These are phyloP conservation scores for Trypanosoma avium DNA, from an alignment of 208 protist species.

Conservation along the genomic window DNA sequence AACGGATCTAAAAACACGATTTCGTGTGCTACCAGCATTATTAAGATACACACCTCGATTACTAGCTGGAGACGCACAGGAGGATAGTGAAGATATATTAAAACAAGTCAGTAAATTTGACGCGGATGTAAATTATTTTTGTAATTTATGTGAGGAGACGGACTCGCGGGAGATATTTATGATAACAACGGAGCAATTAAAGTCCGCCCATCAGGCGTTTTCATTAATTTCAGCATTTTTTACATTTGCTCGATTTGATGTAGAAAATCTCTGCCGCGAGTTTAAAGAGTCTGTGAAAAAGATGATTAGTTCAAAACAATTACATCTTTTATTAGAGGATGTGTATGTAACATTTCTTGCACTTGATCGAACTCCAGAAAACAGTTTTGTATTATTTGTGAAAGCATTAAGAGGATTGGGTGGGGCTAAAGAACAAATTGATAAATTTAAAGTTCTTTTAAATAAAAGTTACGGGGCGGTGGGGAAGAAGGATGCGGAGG, in stretches of 20 bases:
- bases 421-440: slow-evolving; percentile 36
- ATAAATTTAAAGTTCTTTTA: slow-evolving; percentile 46
- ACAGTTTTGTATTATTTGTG: slow-evolving; percentile 52
- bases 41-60: slow-evolving; percentile 68
- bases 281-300: slow-evolving; percentile 72
- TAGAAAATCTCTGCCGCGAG: slow-evolving; percentile 51
- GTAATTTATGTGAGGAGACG: slow-evolving; percentile 42
- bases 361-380: slow-evolving; percentile 47
- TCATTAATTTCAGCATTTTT: slow-evolving; percentile 73
- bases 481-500: slow-evolving; percentile 14
- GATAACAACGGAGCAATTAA: slow-evolving; percentile 24
- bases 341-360: slow-evolving; percentile 72
- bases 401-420: slow-evolving; percentile 36
- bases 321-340: slow-evolving; percentile 56
- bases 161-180: slow-evolving; percentile 33
- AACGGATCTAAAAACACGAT: slow-evolving; percentile 51
- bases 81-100: slow-evolving; percentile 27
- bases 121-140: slow-evolving; percentile 59
- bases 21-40: slow-evolving; percentile 79
- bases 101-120: slow-evolving; percentile 33
- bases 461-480: slow-evolving; percentile 29
- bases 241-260: slow-evolving; percentile 81
- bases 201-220: slow-evolving; percentile 19
- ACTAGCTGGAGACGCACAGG: slow-evolving; percentile 13
- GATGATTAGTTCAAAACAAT: slow-evolving; percentile 39